Conservation (phyloP, 108 stramenopile species). For the Pseudonitzschia multiseries region DNA sequence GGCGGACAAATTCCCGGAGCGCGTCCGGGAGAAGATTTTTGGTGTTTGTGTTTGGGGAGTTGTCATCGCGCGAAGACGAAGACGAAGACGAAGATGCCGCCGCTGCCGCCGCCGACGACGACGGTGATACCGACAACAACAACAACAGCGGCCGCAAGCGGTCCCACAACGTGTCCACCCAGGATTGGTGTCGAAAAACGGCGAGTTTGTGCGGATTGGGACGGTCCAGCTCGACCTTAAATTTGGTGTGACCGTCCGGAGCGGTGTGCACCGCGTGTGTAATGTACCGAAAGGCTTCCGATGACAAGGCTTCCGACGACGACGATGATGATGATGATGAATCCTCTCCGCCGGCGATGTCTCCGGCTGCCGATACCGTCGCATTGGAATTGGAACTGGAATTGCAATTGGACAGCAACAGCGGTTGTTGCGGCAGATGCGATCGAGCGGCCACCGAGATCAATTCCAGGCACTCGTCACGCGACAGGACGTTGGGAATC, state of each 20-base stretch:
- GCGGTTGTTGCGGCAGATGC: not conserved
- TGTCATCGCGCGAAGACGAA: constrained; percentile 9
- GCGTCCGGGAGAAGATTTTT: constrained; percentile 20
- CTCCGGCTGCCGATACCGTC: not conserved
- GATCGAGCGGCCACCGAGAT: constrained; percentile 33
- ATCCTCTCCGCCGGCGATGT: too few species aligned
- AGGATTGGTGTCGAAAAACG: constrained; percentile 51
- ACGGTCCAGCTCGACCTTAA: constrained; percentile 49
- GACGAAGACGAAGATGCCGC: constrained; percentile 21
- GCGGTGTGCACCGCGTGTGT: constrained; percentile 57
- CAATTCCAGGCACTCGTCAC: constrained; percentile 42
- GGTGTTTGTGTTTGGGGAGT: constrained; percentile 26
- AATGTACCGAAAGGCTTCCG: constrained; percentile 47
- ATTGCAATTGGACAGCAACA: too few species aligned
- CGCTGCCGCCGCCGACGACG: too few species aligned
- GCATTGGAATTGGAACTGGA: constrained; percentile 10
- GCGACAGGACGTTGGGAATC: constrained; percentile 41
- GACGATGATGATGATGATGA: too few species aligned
- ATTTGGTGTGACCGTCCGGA: constrained; percentile 42
- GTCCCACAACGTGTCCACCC: constrained; percentile 41
- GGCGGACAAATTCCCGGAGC: constrained; percentile 32
- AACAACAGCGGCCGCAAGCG: constrained; percentile 30
- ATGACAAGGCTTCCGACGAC: not conserved
- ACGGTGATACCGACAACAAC: too few species aligned
- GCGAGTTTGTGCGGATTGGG: constrained; percentile 74